phyloP scores from a whole-genome alignment of 192 early-diverging fungal genomes.

The Fimicolochytrium jonesii region DNA sequence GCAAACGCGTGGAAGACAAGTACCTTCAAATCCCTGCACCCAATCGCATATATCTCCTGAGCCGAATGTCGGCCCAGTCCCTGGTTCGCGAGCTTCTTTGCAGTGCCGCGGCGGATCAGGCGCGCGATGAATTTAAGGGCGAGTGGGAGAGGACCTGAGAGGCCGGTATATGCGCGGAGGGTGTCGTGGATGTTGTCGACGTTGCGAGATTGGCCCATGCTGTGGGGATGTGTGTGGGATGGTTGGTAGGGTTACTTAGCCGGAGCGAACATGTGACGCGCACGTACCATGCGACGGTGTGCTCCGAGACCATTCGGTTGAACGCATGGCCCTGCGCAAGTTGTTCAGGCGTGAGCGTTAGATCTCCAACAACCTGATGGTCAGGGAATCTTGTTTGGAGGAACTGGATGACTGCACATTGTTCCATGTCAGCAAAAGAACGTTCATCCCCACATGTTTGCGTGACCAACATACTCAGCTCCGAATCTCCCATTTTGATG shows the following conservation, averaged over 20 bases:
- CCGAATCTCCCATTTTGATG: conserved; percentile 28
- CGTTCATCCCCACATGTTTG: too few species aligned
- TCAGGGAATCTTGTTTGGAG: conserved; percentile 23
- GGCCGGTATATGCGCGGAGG: conserved; percentile 23
- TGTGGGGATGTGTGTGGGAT: not conserved
- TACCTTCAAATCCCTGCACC: conserved; percentile 23
- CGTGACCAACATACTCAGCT: conserved; percentile 17
- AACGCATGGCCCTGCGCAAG: conserved; percentile 2
- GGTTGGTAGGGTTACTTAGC: too few species aligned
- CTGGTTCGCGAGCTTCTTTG: conserved; percentile 8
- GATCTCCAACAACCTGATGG: conserved; percentile 1
- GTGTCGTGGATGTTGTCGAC: conserved; percentile 27
- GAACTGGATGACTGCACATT: conserved; percentile 22
- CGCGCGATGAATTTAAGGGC: conserved; percentile 1
- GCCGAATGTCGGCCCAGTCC: conserved; percentile 22
- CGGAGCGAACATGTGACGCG: too few species aligned
- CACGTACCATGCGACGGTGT: conserved; percentile 17
- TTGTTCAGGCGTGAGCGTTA: conserved; percentile 2
- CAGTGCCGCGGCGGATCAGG: conserved; percentile 3
- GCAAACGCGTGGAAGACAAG: conserved; percentile 1
- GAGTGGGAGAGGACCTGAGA: not conserved
- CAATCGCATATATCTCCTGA: conserved; percentile 33
- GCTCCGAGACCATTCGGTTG: conserved; percentile 26
- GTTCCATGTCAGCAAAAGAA: not conserved
- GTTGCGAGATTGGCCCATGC: conserved; percentile 34